phyloP scores from a whole-genome alignment of 371 early-diverging fungal genomes.

The Syncephalastrum monosporum region DNA sequence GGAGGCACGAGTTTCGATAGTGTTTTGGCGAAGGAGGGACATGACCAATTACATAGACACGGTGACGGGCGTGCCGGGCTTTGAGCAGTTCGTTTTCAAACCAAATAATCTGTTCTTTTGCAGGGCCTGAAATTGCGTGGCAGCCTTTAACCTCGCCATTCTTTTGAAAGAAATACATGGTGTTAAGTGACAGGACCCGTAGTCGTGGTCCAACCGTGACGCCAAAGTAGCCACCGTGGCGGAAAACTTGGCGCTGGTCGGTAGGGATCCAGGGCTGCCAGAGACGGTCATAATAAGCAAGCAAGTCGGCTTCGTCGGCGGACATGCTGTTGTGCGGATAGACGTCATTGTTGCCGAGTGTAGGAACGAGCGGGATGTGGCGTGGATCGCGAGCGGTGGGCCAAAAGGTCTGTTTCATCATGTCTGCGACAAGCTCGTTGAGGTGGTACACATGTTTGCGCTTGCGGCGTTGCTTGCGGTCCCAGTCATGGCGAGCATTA shows the following conservation, averaged over 20 bases:
- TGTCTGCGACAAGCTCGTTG: conserved; percentile 36
- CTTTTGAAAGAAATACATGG: conserved; percentile 18
- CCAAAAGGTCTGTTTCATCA: conserved; percentile 41
- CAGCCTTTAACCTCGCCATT: conserved; percentile 15
- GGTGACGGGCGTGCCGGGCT: conserved; percentile 32
- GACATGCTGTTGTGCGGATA: conserved; percentile 66
- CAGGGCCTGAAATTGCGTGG: conserved; percentile 50
- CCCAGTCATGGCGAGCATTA: conserved; percentile 60
- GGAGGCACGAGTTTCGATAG: conserved; percentile 62
- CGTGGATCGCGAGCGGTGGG: conserved; percentile 16
- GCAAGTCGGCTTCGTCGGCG: conserved; percentile 15
- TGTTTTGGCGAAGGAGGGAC: conserved; percentile 71
- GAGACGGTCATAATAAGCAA: conserved; percentile 42
- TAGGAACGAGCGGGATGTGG: conserved; percentile 57
- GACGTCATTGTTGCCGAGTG: conserved; percentile 82
- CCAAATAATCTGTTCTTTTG: conserved; percentile 67
- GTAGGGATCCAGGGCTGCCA: conserved; percentile 64
- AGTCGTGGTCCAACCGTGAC: conserved; percentile 12
- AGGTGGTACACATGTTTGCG: conserved; percentile 56
- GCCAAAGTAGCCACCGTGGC: conserved; percentile 41
- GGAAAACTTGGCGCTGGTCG: conserved; percentile 60
- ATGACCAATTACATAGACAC: conserved; percentile 73
- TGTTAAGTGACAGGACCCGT: conserved; percentile 14
- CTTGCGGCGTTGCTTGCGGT: conserved; percentile 54
- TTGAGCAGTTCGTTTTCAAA: conserved; percentile 57